Percentiles rank a stretch among this genome's conserved stretches.
phyloP scores from a whole-genome alignment of 257 asterid species.

The Lycium ferocissimum region DNA sequence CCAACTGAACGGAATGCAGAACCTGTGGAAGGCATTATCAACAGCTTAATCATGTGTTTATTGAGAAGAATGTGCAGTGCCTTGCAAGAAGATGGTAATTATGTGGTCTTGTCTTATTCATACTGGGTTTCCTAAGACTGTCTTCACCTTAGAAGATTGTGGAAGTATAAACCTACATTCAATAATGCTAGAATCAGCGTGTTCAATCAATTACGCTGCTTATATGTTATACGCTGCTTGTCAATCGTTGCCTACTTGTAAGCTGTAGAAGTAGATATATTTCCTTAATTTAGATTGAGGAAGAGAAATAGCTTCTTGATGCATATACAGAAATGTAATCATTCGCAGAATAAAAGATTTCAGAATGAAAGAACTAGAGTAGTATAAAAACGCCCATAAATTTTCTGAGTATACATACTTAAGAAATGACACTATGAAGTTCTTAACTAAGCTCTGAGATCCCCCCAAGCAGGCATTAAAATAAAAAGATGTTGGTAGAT shows the following conservation, averaged over 20 bases:
- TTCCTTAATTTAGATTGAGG: background rate
- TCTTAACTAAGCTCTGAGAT: background rate
- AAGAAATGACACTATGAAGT: background rate
- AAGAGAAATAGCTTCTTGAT: background rate
- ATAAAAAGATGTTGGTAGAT: background rate
- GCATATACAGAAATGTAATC: background rate
- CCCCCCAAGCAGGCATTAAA: background rate
- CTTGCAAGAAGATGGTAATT: slow-evolving; percentile 65
- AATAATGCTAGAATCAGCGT: background rate
- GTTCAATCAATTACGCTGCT: background rate
- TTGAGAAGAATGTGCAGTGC: slow-evolving; percentile 71
- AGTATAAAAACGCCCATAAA: background rate
- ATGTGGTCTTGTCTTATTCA: slow-evolving; percentile 32
- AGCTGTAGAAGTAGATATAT: background rate
- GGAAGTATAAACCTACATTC: background rate
- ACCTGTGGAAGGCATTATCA: slow-evolving; percentile 65
- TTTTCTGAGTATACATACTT: background rate
- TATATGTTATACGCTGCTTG: background rate
- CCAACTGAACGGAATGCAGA: slow-evolving; percentile 48
- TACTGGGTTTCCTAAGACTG: background rate
- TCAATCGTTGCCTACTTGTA: background rate
- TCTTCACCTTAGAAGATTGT: background rate
- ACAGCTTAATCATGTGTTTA: slow-evolving; percentile 70
- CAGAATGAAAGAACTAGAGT: background rate
- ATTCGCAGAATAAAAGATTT: background rate